Evolutionary conservation across 352 stramenopile genomes (phyloP), one percentile per base, ranked within the genome.

Genomic region (Phytophthora palmivora): DNA sequence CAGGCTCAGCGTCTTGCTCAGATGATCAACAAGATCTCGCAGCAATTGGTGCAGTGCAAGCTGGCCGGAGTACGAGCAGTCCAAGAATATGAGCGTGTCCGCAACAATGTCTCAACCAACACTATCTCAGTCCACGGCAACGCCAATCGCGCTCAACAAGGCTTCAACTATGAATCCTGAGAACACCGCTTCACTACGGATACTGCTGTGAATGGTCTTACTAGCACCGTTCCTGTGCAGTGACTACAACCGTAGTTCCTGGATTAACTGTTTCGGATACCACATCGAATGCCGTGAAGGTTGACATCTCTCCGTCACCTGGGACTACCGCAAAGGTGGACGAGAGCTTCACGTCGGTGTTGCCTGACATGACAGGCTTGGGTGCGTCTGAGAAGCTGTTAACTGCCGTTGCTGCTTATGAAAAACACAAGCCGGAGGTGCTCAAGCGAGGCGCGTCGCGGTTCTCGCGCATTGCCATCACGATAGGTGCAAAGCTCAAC

Each of bases 21-120:
- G 52, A 89, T 92, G 78, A 94, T 92, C 52, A 91, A 87, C 58
- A 94, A 94, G 64, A 94, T 94, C 24, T 89, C 85, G 28, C 86
- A 94, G 70, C 86, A 94, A 49, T 67, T 94, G 10, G 79, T 93
- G 36, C 86, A 94, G 49, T 86, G 82, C 67, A 94, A 94, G 41
- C 58, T 94, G 22, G 84, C 84, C 0, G 86, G 84, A 94, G 32
- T 90, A 92, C 45, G 82, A 92, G 44, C 77, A 88, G 63, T 74
- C 75, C 9, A 89, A 87, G 67, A 76, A 52, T 16, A 73, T 84
- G 51, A 72, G 58, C 15, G 65, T 83, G 49, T 34, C 63, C 9
- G 43, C 74, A 38, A 55, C 59, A 36, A 48, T 72, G 21, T 56
- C 66, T 3, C 64, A 72, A 5, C 57, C 64, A 9, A 55, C 56